Evolutionary conservation across 2,329 filamentous ascomycete species (phyloP).

Genomic region (Ophiobolus disseminans): DNA sequence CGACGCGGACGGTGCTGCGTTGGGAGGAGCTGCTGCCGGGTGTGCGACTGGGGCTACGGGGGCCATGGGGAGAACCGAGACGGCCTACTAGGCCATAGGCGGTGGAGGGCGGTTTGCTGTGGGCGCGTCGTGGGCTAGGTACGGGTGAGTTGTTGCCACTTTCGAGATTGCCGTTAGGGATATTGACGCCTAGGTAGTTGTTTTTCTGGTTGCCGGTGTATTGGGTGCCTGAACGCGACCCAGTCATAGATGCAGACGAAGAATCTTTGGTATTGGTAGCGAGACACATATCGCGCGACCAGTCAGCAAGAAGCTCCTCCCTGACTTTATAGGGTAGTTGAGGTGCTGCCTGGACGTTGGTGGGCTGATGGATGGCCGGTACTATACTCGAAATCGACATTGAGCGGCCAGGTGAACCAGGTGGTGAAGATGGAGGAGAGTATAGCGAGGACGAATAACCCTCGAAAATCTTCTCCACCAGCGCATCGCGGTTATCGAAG

Average conservation of each 20-base stretch:
- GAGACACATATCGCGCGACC: constrained; percentile 78
- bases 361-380: constrained; percentile 48
- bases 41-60: constrained; percentile 38
- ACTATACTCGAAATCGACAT: constrained; percentile 64
- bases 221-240: constrained; percentile 65
- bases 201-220: constrained; percentile 39
- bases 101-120: constrained; percentile 40
- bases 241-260: constrained; percentile 76
- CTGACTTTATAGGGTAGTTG: constrained; percentile 71
- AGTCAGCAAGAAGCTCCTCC: constrained; percentile 79
- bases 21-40: constrained; percentile 46
- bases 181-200: constrained; percentile 65
- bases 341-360: constrained; percentile 32
- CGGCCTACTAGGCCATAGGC: constrained; percentile 47
- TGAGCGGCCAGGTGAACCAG: constrained; percentile 70
- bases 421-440: constrained; percentile 74
- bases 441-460: constrained; percentile 69
- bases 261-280: constrained; percentile 71
- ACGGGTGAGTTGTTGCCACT: constrained; percentile 40
- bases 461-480: constrained; percentile 77
- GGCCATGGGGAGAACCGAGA: constrained; percentile 35
- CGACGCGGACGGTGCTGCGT: constrained; percentile 51
- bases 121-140: constrained; percentile 40
- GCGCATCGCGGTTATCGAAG: constrained; percentile 74
- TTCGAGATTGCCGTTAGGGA: constrained; percentile 45